Evolutionary conservation across 768 basidiomycete species (phyloP).

Genomic region (Candolleomyces eurysporus): DNA sequence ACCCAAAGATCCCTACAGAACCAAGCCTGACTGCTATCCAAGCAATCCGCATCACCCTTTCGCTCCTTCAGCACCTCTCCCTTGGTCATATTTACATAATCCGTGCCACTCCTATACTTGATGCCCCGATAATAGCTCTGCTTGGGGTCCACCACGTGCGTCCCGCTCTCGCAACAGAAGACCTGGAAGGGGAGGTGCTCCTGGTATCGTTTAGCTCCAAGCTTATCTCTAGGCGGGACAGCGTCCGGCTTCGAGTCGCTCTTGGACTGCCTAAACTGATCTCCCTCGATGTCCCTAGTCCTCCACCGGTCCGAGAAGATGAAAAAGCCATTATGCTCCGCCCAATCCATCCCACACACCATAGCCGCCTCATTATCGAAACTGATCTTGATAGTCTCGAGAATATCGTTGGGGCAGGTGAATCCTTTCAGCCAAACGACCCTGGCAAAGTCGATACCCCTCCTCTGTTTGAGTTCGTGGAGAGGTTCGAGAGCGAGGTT

Average conservation of each 20-base stretch:
- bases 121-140: conserved; percentile 96
- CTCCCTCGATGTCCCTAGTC: conserved; percentile 96
- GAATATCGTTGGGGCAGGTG: conserved; percentile 96
- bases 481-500: conserved; percentile 93
- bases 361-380: conserved; percentile 91
- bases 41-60: conserved; percentile 79
- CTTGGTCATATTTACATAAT: conserved; percentile 78
- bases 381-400: conserved; percentile 92
- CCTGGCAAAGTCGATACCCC: conserved; percentile 80
- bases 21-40: conserved; percentile 97
- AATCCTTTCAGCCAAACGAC: conserved; percentile 99
- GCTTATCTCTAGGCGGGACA: conserved; percentile 87
- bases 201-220: conserved; percentile 79
- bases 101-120: conserved; percentile 74
- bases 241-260: conserved; percentile 88
- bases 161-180: conserved; percentile 98
- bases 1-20: conserved; percentile 98
- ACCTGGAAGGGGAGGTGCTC: conserved; percentile 97
- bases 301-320: conserved; percentile 99
- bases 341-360: conserved; percentile 99
- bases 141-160: conserved; percentile 92
- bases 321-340: conserved; percentile 95
- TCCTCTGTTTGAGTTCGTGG: conserved; percentile 70
- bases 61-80: conserved; percentile 55
- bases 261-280: conserved; percentile 96